Base-by-base conservation (phyloP, 306 rosid species). In the Pyrus pyrifolia region DNA sequence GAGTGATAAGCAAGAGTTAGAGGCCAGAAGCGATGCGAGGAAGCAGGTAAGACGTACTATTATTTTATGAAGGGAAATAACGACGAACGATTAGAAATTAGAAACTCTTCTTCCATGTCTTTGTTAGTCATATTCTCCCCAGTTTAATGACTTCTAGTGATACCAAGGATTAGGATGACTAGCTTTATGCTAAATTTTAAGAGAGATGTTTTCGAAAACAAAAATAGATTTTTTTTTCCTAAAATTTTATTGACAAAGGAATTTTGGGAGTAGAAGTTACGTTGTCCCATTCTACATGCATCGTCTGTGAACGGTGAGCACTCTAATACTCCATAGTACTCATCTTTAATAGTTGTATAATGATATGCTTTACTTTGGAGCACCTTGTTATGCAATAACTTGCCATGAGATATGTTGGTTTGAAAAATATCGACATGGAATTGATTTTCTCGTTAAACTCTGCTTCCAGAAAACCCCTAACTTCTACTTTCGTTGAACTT, bases 1-100 rank as follows among this genome's bases (percentile, higher is more conserved):
- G 98, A 85, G 83, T 75, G 81, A 17, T 70, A 77, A 65, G 72
- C 89, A 83, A 21, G 97, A 95, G 74, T 78, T 79, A n/a, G 92
- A 88, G 80, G 91, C 87, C 71, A 85, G 88, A 79, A 87, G 67
- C 76, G 84, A 78, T 76, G 61, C 67, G 71, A 87, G 95, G 83
- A 85, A 82, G 49, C 90, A 86, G 96, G 97, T 90, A 85, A 76
- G 64, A 72, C 68, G 74, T 61, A 11, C 19, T 38, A 18, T 27
- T n/a, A 9, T 75, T 13, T 74, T 27, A 15, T 45, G 53, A 68
- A 57, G 17, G 51, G 51, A 30, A 49, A 29, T 38, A 72, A 29
- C n/a, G 29, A n/a, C 22, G 40, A 58, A 30, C 53, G 25, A 62
- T 25, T n/a, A 35, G 65, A 60, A 60, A 25, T 60, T 25, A 25